These are phyloP conservation scores for Closterium sp. DNA, from an alignment of 139 green algal genomes.

Conservation along the genomic window DNA sequence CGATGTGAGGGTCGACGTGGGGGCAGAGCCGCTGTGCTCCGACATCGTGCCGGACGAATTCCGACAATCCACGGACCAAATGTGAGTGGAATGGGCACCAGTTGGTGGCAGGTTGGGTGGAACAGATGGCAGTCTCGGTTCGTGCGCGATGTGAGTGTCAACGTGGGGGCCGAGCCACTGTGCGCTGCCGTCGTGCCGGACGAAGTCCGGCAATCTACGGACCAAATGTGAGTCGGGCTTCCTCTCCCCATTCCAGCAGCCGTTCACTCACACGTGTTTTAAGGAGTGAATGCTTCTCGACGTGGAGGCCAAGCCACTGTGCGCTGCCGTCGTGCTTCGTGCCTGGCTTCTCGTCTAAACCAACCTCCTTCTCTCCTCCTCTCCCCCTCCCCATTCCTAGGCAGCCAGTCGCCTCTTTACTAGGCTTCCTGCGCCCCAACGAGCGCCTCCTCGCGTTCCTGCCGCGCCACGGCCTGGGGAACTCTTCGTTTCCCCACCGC, in stretches of 20 bases:
- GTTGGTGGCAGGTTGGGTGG: too few species aligned
- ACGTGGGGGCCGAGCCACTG: neutral
- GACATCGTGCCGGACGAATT: neutral
- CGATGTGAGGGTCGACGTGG: neutral
- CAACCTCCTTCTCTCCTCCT: too few species aligned
- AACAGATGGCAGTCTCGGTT: neutral
- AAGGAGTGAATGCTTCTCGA: too few species aligned
- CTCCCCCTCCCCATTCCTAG: too few species aligned
- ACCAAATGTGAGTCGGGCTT: too few species aligned
- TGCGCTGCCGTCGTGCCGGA: neutral
- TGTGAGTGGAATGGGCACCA: neutral
- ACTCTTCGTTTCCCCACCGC: neutral
- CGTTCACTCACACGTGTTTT: too few species aligned
- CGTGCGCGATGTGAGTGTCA: neutral
- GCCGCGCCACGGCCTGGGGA: conserved; percentile 7
- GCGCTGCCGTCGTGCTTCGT: too few species aligned
- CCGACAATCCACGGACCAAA: neutral
- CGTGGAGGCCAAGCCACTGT: too few species aligned
- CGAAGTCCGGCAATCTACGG: neutral
- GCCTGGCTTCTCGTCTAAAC: too few species aligned
- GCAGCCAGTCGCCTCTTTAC: neutral
- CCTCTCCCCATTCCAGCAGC: too few species aligned
- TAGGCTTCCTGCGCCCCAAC: neutral
- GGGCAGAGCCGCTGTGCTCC: neutral
- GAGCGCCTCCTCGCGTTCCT: neutral